Evolutionary conservation across 345 rosid species (phyloP).

Genomic region (Eucalyptus regnans): DNA sequence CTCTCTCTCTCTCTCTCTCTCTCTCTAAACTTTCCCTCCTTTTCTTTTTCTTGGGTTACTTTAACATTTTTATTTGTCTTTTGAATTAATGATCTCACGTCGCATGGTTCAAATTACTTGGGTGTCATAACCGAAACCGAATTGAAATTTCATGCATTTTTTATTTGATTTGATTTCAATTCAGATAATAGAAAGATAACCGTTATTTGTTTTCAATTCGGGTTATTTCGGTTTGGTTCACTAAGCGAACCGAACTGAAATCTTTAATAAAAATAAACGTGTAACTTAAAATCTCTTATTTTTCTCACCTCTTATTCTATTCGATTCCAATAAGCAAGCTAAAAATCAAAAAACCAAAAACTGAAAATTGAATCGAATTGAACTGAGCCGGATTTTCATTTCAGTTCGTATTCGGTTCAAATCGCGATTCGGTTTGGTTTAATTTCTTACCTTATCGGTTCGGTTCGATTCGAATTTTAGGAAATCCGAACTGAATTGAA

Average conservation of each 20-base stretch:
- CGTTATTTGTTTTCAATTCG: fast-evolving
- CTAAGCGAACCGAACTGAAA: fast-evolving
- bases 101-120: background rate
- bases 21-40: too few relatives aligned
- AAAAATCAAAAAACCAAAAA: too few relatives aligned
- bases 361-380: fast-evolving
- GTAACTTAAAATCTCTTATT: too few relatives aligned
- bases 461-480: fast-evolving
- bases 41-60: background rate
- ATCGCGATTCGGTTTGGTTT: fast-evolving
- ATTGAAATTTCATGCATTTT: too few relatives aligned
- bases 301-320: too few relatives aligned
- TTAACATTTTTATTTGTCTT: background rate
- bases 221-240: fast-evolving
- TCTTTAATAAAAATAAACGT: too few relatives aligned
- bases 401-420: fast-evolving
- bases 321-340: too few relatives aligned
- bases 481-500: too few relatives aligned
- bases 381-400: fast-evolving
- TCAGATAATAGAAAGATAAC: too few relatives aligned
- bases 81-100: background rate
- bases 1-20: too few relatives aligned
- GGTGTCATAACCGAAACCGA: background rate
- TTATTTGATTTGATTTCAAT: too few relatives aligned
- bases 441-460: too few relatives aligned